These are phyloP conservation scores for Aspergillus indologenus DNA, from an alignment of 495 filamentous ascomycete genomes.

Conservation along the genomic window DNA sequence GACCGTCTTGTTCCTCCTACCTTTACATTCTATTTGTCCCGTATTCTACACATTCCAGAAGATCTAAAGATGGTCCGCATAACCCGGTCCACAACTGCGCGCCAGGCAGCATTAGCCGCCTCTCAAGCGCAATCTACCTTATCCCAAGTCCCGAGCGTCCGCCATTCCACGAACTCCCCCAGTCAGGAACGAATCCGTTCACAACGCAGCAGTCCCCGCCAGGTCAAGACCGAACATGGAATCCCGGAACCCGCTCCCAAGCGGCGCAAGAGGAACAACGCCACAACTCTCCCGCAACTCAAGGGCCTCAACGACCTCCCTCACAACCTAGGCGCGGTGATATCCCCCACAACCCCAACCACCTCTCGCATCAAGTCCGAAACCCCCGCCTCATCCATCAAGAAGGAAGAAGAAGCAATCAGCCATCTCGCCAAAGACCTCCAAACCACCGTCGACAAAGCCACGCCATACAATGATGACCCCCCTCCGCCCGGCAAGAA, in stretches of 20 bases:
- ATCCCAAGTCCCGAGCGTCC: neutral
- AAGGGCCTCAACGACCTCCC: conserved; percentile 36
- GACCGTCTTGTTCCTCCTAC: neutral
- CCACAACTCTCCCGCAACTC: conserved; percentile 1
- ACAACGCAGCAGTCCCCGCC: no score
- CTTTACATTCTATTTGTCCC: no score
- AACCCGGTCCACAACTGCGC: conserved; percentile 1
- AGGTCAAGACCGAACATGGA: neutral
- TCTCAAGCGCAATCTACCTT: neutral
- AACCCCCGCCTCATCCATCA: neutral
- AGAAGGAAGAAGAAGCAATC: conserved; percentile 14
- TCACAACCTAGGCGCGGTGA: conserved; percentile 38
- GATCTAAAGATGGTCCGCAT: neutral
- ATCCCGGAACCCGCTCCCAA: neutral
- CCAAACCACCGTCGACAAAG: conserved; percentile 22
- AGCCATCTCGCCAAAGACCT: conserved; percentile 15
- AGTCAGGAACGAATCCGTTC: neutral
- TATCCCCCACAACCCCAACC: neutral
- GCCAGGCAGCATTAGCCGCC: neutral
- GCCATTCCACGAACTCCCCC: neutral
- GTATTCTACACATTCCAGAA: no score
- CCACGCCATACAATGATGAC: conserved; percentile 3
- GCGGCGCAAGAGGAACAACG: neutral
- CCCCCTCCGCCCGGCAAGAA: conserved; percentile 17
- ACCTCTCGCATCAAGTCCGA: conserved; percentile 10